Percentiles rank a stretch among this genome's conserved stretches.
Conservation (phyloP, 2,329 filamentous ascomycete species). For the Fusarium ambrosium region DNA sequence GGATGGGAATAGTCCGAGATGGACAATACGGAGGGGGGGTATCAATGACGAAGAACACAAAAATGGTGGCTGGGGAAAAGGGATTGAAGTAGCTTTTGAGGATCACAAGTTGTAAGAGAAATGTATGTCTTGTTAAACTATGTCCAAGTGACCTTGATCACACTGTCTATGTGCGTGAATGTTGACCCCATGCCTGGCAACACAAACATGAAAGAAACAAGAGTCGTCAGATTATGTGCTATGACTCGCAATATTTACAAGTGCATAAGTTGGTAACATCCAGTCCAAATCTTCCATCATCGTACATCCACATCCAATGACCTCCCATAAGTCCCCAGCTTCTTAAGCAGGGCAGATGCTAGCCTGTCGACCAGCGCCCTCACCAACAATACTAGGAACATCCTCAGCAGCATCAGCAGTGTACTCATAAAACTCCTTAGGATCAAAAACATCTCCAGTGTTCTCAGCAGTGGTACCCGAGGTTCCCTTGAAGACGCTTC, state of each 20-base stretch:
- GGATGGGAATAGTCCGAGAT: not conserved
- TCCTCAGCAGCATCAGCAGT: constrained; percentile 34
- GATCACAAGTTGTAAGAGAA: not conserved
- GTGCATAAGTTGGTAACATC: not conserved
- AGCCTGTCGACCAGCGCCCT: constrained; percentile 41
- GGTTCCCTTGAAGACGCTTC: constrained; percentile 23
- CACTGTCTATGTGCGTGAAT: not conserved
- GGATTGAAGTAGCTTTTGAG: not conserved
- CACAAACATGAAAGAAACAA: not conserved
- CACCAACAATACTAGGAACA: constrained; percentile 37
- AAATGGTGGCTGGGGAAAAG: not conserved
- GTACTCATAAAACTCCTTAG: constrained; percentile 22
- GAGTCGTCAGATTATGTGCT: not conserved
- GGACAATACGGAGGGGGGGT: not conserved
- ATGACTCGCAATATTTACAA: constrained; percentile 14
- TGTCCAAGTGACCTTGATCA: not conserved
- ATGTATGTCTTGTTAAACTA: not conserved
- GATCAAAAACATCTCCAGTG: constrained; percentile 20
- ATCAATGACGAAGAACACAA: not conserved
- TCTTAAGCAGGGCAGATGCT: constrained; percentile 38
- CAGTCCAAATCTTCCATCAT: not conserved
- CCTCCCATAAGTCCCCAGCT: not conserved
- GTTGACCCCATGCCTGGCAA: not conserved
- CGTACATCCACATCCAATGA: not conserved
- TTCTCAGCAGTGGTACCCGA: constrained; percentile 17